Evolutionary conservation across 169 alveolate species (phyloP).

Genomic region (Theileria equi): DNA sequence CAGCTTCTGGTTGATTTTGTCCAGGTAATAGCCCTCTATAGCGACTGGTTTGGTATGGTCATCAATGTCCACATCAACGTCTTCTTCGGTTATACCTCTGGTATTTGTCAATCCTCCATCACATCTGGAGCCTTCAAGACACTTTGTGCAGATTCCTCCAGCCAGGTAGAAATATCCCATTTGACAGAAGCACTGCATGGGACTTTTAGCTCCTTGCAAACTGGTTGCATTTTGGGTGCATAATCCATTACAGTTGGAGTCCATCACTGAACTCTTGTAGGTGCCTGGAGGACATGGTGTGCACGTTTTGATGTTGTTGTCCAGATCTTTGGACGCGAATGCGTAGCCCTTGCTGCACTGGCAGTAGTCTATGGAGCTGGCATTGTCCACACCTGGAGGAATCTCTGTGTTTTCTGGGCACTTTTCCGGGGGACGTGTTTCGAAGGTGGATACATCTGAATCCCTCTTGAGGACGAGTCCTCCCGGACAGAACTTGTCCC

Average conservation of each 20-base stretch:
- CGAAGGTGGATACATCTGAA: slow-evolving; percentile 62
- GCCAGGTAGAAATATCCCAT: slow-evolving; percentile 72
- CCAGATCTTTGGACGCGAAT: slow-evolving; percentile 31
- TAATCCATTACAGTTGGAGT: slow-evolving; percentile 72
- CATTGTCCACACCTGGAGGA: slow-evolving; percentile 78
- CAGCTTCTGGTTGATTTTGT: slow-evolving; percentile 61
- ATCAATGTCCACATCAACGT: slow-evolving; percentile 57
- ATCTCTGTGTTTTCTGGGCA: slow-evolving; percentile 77
- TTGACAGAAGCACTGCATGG: slow-evolving; percentile 79
- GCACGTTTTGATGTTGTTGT: slow-evolving; percentile 58
- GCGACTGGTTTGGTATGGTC: slow-evolving; percentile 80
- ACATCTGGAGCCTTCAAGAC: slow-evolving; percentile 80
- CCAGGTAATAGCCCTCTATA: slow-evolving; percentile 72
- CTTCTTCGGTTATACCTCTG: not conserved
- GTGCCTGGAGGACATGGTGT: slow-evolving; percentile 76
- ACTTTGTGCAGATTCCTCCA: slow-evolving; percentile 73
- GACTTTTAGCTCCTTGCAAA: slow-evolving; percentile 72
- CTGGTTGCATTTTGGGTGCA: slow-evolving; percentile 79
- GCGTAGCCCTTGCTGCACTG: slow-evolving; percentile 80
- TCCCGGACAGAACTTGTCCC: slow-evolving; percentile 77
- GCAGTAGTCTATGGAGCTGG: slow-evolving; percentile 74
- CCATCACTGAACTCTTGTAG: slow-evolving; percentile 78
- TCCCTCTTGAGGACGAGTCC: slow-evolving; percentile 75
- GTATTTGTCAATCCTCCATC: slow-evolving; percentile 73
- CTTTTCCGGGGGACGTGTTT: slow-evolving; percentile 64